These are phyloP conservation scores for Oryza officinalis DNA, from an alignment of 176 grass and related monocot species.

Conservation along the genomic window DNA sequence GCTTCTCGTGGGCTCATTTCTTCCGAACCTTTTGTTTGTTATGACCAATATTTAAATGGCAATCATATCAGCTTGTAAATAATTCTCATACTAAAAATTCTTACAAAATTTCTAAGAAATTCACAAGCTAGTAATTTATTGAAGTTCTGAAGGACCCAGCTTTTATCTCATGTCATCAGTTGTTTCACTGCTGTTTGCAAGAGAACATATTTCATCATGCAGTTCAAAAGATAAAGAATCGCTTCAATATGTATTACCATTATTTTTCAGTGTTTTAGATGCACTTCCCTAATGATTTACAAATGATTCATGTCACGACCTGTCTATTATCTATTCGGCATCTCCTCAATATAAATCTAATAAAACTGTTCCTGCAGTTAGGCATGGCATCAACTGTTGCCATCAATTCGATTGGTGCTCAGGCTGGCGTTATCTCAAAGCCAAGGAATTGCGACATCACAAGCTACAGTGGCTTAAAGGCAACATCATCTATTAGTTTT, in stretches of 20 bases:
- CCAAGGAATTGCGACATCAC: constrained; percentile 26
- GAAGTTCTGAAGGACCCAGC: not conserved
- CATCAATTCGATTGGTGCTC: constrained; percentile 37
- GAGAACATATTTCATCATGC: not conserved
- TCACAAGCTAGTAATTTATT: not conserved
- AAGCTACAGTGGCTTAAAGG: constrained; percentile 40
- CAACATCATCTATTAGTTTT: constrained; percentile 27
- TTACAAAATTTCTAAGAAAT: not conserved
- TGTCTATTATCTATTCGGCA: not conserved
- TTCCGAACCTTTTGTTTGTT: not conserved
- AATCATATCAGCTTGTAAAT: not conserved
- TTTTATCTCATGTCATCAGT: not conserved
- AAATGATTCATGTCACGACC: not conserved
- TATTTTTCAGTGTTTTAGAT: not conserved
- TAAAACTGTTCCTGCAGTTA: not conserved
- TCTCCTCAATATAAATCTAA: not conserved
- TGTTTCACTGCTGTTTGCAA: not conserved
- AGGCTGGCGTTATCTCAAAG: constrained; percentile 39
- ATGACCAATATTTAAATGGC: not conserved
- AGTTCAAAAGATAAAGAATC: not conserved
- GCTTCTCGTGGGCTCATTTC: not conserved
- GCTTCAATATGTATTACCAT: not conserved
- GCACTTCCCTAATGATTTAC: not conserved
- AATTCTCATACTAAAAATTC: not conserved
- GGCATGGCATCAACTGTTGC: constrained; percentile 43